Evolutionary conservation across 192 early-diverging fungal genomes (phyloP), one percentile per base, ranked within the genome.

Genomic region (Diversispora eburnea): DNA sequence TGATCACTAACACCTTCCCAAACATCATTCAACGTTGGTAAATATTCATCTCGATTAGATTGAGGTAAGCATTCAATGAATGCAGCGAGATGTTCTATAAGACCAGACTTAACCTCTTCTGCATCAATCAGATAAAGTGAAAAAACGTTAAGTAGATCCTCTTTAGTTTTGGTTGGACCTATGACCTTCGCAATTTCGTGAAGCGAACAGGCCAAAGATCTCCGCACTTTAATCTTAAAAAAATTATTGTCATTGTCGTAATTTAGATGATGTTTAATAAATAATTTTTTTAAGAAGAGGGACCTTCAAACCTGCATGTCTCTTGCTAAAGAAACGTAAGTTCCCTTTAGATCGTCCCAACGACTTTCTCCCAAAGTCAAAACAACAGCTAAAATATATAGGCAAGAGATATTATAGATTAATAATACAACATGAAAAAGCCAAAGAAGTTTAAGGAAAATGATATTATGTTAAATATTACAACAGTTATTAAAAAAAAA

Each of bases 91-190:
- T 89, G 84, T 57, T 83, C 84, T 74, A 93, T 64, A 8, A 90
- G 86, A 3, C 84, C 92, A 76, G 89, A 86, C 66, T 90, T 89
- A 64, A 93, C 87, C 51, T 91, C 89, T 45, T 86, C 87, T 52
- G 83, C 63, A 20, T 86, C 87, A 69, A 76, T 76, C 9, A 86
- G 67, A 60, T 83, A 88, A 8, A 79, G 73, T 17, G 84, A 79
- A 77, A 88, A 88, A 9, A 84, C 83, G 49, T 79, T 67, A 0
- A 83, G 78, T n/a, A 88, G 55, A 72, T 86, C 85, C 4, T 80
- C 78, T 66, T 86, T 84, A 0, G 87, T 83, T 39, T 82, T 70
- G 19, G 84, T 80, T 3, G 87, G 79, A 22, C 87, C 87, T 41
- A 88, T 77, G 12, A 88, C 82, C 25, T 73, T 73, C 3, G 87